Evolutionary conservation across 1,139 yeast genomes (phyloP), one percentile per base, ranked within the genome.

Genomic region (Blastobotrys capitulatus): DNA sequence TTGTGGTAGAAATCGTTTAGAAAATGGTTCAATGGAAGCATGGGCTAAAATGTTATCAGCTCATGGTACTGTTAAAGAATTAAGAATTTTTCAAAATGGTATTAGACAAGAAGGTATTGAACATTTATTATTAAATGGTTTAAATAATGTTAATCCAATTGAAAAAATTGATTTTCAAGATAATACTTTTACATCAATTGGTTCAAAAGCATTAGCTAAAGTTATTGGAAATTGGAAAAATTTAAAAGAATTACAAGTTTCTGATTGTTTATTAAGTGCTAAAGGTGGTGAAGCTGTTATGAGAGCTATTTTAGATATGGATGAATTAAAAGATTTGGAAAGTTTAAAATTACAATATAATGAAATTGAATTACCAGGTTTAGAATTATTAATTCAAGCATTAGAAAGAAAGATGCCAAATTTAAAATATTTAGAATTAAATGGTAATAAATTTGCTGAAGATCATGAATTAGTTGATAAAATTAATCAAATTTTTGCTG

Each of bases 1-100:
- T 58, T 92, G 98, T 72, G 98, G 98, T 55, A 80, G 98, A 71
- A 92, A 92, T 70, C 83, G 98, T 68, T 78, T 92, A 58, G 98
- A 92, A 67, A 89, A 89, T 68, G 98, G 97, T 2, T 88, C 97
- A 10, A 79, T 83, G 71, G 70, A 63, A 52, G 72, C 74, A 3
- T 72, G 76, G 76, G 71, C 81, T 25, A 78, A 82, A 59, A 84
- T 84, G 63, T 74, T 92, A 61, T 79, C 96, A 64, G 83, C 85
- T 51, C 96, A 92, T 66, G 75, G 77, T 39, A 80, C 80, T 48
- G 75, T 94, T 63, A 76, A 83, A 67, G 83, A 78, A 52, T 82
- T 92, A 38, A 80, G 86, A 65, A 76, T 92, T 60, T 90, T 88
- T 64, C 98, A 92, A 71, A 92, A 92, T 66, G 98, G 98, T 64